Percentiles rank a stretch among this genome's conserved stretches.
These are phyloP conservation scores for Huntiella bhutanensis DNA, from an alignment of 2,329 filamentous ascomycete genomes.

Conservation along the genomic window DNA sequence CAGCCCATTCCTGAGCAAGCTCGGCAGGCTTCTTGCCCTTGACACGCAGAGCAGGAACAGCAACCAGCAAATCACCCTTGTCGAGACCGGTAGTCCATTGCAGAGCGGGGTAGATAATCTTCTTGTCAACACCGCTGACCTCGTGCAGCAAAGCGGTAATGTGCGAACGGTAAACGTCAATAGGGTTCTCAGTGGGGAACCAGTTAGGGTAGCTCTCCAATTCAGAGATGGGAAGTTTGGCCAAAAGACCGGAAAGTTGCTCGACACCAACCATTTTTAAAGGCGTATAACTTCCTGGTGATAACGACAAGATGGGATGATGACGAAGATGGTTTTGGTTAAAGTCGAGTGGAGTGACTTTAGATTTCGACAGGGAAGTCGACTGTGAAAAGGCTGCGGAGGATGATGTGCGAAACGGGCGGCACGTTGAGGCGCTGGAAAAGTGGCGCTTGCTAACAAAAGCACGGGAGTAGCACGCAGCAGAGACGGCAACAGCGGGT, in stretches of 20 bases:
- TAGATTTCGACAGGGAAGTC: too few relatives aligned
- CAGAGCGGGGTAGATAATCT: constrained; percentile 55
- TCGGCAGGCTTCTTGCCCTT: constrained; percentile 50
- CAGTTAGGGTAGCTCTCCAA: constrained; percentile 32
- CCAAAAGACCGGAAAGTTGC: constrained; percentile 14
- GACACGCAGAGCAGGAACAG: constrained; percentile 60
- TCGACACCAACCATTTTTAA: constrained; percentile 10
- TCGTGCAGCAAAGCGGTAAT: constrained; percentile 49
- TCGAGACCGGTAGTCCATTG: constrained; percentile 65
- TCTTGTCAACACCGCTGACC: constrained; percentile 50
- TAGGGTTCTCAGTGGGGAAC: constrained; percentile 51
- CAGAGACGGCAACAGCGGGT: not conserved
- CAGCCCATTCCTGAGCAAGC: constrained; percentile 41
- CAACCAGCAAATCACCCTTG: constrained; percentile 64
- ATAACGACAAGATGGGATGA: not conserved
- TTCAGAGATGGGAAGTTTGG: constrained; percentile 19
- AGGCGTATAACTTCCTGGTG: not conserved
- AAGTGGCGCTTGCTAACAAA: too few relatives aligned
- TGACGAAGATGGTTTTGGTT: not conserved
- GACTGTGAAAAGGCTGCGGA: too few relatives aligned
- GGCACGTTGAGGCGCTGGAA: too few relatives aligned
- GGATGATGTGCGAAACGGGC: too few relatives aligned
- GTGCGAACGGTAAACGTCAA: constrained; percentile 64
- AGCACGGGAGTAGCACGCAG: not conserved
- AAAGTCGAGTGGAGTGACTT: too few relatives aligned